Percentiles rank a stretch among this genome's conserved stretches.
Evolutionary conservation across 352 stramenopile genomes (phyloP).

Genomic region (Phytophthora rubi): DNA sequence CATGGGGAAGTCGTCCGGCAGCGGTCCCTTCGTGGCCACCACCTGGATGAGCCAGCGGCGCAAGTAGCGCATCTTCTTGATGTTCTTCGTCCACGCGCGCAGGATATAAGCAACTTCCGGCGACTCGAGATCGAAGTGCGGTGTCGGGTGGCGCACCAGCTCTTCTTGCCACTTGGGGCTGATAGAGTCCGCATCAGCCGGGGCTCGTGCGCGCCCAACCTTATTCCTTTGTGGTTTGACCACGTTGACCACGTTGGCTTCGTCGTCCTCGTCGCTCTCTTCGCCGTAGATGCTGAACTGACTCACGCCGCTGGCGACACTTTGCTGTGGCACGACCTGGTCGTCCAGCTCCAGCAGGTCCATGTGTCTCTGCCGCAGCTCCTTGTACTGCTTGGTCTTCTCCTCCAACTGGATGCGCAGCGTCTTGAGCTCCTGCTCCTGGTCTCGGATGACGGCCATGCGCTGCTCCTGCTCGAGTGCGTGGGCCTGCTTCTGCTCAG

Average conservation of each 20-base stretch:
- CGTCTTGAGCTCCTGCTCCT: conserved; percentile 56
- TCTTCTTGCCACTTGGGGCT: conserved; percentile 64
- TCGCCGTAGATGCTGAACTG: conserved; percentile 39
- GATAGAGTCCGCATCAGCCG: conserved; percentile 18
- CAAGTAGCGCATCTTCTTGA: conserved; percentile 74
- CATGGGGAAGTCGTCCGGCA: conserved; percentile 63
- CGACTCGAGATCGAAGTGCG: conserved; percentile 75
- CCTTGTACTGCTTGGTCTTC: conserved; percentile 26
- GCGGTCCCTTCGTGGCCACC: conserved; percentile 35
- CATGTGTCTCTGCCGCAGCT: conserved; percentile 41
- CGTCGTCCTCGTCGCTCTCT: conserved; percentile 36
- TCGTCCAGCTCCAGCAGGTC: conserved; percentile 45
- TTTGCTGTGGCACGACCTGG: conserved; percentile 24
- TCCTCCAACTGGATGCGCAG: conserved; percentile 44
- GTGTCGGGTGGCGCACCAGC: conserved; percentile 71
- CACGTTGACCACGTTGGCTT: conserved; percentile 20
- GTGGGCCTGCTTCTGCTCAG: conserved; percentile 41
- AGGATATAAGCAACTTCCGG: conserved; percentile 80
- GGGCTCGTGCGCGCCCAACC: conserved; percentile 18
- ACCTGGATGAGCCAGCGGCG: conserved; percentile 71
- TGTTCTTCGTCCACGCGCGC: conserved; percentile 65
- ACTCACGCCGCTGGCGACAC: conserved; percentile 30
- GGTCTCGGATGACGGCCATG: conserved; percentile 68
- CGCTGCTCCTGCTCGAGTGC: conserved; percentile 55
- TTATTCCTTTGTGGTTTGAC: conserved; percentile 8